Evolutionary conservation across 2,329 filamentous ascomycete genomes (phyloP), one percentile per base, ranked within the genome.

Genomic region (Ceratocystis lukuohia): DNA sequence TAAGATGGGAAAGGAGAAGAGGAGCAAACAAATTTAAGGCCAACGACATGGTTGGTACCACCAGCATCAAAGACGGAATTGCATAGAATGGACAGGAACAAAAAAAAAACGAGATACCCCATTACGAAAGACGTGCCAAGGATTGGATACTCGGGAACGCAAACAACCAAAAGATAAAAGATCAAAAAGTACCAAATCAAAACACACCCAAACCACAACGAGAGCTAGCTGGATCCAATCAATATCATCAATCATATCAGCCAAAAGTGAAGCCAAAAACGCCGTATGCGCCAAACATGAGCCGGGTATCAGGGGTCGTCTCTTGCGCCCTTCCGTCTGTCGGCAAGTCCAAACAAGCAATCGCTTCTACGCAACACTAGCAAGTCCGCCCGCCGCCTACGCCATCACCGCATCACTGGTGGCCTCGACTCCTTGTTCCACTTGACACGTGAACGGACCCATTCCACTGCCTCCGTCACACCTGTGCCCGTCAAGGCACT

Each of bases 391-490:
- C 65, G 48, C 48, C 61, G 28, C 50, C 69, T 61, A 8, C 37
- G 57, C 50, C 30, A 68, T 83, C 80, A 97, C 77, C 91, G 83
- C 92, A 96, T 96, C 64, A 96, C 86, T 1, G 94, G 94, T 69
- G 93, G 92, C 69, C 94, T 82, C 3, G 85, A 87, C 76, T 96
- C 93, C 77, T 94, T 96, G 75, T 97, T 97, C 91, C 94, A 97
- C 76, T 90, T 91, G 33, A 97, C 91, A 69, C 94, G 81, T 70
- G 87, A 93, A 73, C 90, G 86, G 68, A 99, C 80, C 94, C 94
- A 99, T 73, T 97, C 94, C n/a, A 99, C 88, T 0, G 94, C 93
- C 78, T 97, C 94, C 72, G 85, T 85, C 1, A 99, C 94, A 2
- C 94, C 94, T 0, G 87, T 88, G 3, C 85, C 89, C 5, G 88